Evolutionary conservation across 805 yeast genomes (phyloP), one percentile per base, ranked within the genome.

Genomic region (Candida silvicultrix): DNA sequence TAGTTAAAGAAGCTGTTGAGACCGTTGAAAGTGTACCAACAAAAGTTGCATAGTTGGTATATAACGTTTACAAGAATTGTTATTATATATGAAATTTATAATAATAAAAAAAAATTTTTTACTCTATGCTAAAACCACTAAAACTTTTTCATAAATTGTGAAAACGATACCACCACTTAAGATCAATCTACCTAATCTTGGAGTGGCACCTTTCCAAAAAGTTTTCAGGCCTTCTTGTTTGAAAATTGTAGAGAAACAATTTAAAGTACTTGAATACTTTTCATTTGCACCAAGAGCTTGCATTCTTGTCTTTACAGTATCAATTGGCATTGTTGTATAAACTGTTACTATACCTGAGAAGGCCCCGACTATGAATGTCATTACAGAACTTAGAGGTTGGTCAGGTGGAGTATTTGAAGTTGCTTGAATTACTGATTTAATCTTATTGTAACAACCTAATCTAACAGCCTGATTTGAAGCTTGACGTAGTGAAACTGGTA

Each of bases 191-290:
- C 98, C 98, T 50, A 92, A 71, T 62, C 99, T 77, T 40, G 99
- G 98, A 2, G 98, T 94, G 32, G 98, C 96, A 50, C 99, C 99
- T 67, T 88, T 88, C 99, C 99, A 92, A 68, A 89, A 89, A 5
- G 97, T 85, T 59, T 78, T 69, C 52, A 90, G 68, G 10, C 99
- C 99, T 68, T 92, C 99, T 45, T 92, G 84, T 59, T 71, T 83
- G 65, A 85, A 84, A 43, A 94, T 82, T 51, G 77, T 81, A 18
- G 68, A 77, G 57, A 95, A 90, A 66, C 98, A 92, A 67, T 92
- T 78, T 37, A 84, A 19, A 0, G 97, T 90, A 41, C 89, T 79
- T 1, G 76, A 63, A 67, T 92, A 94, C 58, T 75, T 66, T 55
- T 75, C 73, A 43, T 75, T 75, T 8, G 96, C 86, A 32, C 87